phyloP scores from a whole-genome alignment of 2,329 filamentous ascomycete genomes.

The Botrytis hyacinthi region DNA sequence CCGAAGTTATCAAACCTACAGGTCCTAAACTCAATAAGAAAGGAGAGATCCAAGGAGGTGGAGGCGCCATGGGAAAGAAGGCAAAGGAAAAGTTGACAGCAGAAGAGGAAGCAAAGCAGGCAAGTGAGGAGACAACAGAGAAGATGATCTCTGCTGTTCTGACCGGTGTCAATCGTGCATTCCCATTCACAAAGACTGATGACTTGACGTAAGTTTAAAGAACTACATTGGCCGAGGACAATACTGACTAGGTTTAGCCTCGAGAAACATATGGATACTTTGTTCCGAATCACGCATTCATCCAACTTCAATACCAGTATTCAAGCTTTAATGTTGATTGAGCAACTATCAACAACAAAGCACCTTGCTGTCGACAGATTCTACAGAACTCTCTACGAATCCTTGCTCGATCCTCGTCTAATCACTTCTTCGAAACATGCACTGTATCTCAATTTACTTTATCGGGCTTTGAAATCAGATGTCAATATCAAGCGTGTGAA shows the following conservation, averaged over 20 bases:
- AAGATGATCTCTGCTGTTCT: conserved; percentile 90
- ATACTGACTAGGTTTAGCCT: conserved; percentile 51
- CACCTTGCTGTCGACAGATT: conserved; percentile 84
- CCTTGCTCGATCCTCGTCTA: conserved; percentile 83
- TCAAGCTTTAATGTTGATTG: conserved; percentile 90
- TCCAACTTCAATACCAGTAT: conserved; percentile 99
- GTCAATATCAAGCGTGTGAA: conserved; percentile 89
- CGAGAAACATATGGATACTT: conserved; percentile 84
- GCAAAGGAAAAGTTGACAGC: conserved; percentile 44
- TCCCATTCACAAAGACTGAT: conserved; percentile 85
- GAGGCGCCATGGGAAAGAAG: conserved; percentile 51
- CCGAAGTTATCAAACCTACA: conserved; percentile 41
- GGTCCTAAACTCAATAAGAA: conserved; percentile 49
- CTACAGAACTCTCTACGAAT: conserved; percentile 94
- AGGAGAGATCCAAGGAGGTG: conserved; percentile 53
- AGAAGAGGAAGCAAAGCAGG: conserved; percentile 41
- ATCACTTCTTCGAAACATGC: conserved; percentile 91
- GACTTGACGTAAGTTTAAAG: conserved; percentile 59
- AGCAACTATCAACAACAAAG: conserved; percentile 81
- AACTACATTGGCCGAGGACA: background rate
- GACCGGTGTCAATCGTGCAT: conserved; percentile 92
- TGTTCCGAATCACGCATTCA: conserved; percentile 95
- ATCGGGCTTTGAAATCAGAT: conserved; percentile 83
- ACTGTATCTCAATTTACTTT: conserved; percentile 89
- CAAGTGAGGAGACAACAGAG: conserved; percentile 59